phyloP scores from a whole-genome alignment of 148 eudicot species.

The Dysphania ambrosioides region DNA sequence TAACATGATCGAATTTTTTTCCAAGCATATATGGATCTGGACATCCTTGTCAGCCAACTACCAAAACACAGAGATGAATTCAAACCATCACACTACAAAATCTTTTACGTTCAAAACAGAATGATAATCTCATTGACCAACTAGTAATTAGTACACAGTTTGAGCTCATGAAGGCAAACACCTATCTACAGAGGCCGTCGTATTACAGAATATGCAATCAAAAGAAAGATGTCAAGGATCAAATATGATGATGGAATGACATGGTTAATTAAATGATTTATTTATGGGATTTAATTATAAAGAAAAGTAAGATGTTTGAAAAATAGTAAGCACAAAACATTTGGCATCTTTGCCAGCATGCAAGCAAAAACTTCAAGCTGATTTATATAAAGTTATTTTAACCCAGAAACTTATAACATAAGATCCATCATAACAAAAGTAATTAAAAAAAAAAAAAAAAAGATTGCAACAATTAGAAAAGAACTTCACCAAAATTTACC shows the following conservation, averaged over 20 bases:
- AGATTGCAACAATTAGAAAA: neutral
- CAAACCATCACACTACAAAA: neutral
- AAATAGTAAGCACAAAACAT: neutral
- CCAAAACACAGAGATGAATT: neutral
- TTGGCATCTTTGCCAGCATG: neutral
- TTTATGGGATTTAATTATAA: neutral
- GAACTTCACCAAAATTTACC: slow-evolving; percentile 45
- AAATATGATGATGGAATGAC: neutral
- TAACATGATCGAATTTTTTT: too few relatives aligned
- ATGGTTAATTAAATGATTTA: neutral
- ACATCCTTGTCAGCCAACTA: too few relatives aligned
- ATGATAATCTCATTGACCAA: too few relatives aligned
- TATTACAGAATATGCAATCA: neutral
- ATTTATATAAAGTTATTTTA: too few relatives aligned
- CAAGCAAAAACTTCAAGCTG: neutral
- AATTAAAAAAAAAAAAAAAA: neutral
- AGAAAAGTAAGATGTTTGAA: neutral
- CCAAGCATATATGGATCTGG: too few relatives aligned
- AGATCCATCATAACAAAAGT: neutral
- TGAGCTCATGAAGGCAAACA: neutral
- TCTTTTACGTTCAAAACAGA: too few relatives aligned
- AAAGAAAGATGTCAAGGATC: neutral
- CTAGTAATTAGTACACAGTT: neutral
- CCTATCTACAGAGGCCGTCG: neutral
- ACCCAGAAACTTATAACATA: neutral